A percentile compares a stretch with the other conserved stretches of the same genome.
Evolutionary conservation across 78 protist genomes (phyloP).

Genomic region (Anaeramoeba flamelloides): DNA sequence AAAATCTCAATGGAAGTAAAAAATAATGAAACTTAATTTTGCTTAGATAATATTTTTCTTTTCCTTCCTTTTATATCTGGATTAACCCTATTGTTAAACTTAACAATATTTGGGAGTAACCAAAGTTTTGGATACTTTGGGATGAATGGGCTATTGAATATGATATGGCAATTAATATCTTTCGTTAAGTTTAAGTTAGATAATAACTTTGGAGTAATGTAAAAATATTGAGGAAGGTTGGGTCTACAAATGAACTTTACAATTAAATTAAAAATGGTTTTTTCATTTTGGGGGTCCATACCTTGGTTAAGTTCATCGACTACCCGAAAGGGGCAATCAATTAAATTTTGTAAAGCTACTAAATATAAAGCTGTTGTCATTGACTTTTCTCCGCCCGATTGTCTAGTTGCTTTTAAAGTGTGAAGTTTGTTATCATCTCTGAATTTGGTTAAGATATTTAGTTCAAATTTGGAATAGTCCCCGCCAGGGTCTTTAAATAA

Average conservation of each 20-base stretch:
- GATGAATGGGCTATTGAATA: conserved; percentile 64
- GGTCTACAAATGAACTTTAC: conserved; percentile 29
- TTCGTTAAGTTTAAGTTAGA: conserved; percentile 36
- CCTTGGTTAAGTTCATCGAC: background rate
- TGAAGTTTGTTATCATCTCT: background rate
- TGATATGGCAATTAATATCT: conserved; percentile 38
- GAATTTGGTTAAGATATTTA: background rate
- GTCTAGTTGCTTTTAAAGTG: background rate
- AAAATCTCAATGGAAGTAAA: too few species aligned
- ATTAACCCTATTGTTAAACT: too few species aligned
- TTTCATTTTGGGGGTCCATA: conserved; percentile 62
- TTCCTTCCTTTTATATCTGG: too few species aligned
- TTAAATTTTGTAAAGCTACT: background rate
- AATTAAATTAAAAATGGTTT: conserved; percentile 46
- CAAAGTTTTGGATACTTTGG: too few species aligned
- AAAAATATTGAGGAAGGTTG: conserved; percentile 57
- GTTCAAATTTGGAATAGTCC: background rate
- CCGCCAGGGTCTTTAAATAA: background rate
- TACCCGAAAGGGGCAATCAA: background rate
- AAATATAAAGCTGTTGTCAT: background rate
- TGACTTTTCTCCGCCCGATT: background rate
- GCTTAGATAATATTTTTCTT: too few species aligned
- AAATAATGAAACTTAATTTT: too few species aligned
- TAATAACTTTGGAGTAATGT: conserved; percentile 74
- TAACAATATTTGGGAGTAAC: too few species aligned